Conservation (phyloP, 495 filamentous ascomycete species). For the Hypoxylon trugodes region DNA sequence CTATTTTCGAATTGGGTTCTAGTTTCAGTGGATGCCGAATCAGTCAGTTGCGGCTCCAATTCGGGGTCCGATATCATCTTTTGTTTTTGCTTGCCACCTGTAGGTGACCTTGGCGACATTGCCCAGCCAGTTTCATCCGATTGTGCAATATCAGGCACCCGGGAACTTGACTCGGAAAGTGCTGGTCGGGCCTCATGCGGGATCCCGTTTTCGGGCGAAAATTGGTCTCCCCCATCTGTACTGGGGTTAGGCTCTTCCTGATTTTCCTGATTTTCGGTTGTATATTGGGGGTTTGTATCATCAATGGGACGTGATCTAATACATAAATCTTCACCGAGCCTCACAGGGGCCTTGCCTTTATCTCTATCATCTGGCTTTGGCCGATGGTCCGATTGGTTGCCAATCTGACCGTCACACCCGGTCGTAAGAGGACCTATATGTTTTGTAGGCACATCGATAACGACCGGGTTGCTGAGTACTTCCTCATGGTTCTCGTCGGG, state of each 20-base stretch:
- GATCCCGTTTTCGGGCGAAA: neutral
- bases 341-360: slow-evolving; percentile 20
- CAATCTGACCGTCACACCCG: neutral
- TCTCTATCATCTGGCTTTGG: neutral
- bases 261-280: neutral
- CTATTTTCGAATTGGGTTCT: neutral
- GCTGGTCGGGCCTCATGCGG: neutral
- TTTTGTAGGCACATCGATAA: neutral
- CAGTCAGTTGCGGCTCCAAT: neutral
- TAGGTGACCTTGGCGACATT: neutral
- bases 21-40: neutral
- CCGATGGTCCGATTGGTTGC: neutral
- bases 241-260: too few species aligned
- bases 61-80: slow-evolving; percentile 15
- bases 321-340: neutral
- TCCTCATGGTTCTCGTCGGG: neutral
- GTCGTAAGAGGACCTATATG: neutral
- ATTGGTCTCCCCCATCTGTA: neutral
- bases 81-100: slow-evolving; percentile 22
- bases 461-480: neutral
- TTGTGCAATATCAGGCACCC: neutral
- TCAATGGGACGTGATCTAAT: neutral
- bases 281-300: neutral
- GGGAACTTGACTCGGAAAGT: neutral
- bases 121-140: neutral